These are phyloP conservation scores for Colletotrichum sp. DNA, from an alignment of 2,329 filamentous ascomycete species.

Conservation along the genomic window DNA sequence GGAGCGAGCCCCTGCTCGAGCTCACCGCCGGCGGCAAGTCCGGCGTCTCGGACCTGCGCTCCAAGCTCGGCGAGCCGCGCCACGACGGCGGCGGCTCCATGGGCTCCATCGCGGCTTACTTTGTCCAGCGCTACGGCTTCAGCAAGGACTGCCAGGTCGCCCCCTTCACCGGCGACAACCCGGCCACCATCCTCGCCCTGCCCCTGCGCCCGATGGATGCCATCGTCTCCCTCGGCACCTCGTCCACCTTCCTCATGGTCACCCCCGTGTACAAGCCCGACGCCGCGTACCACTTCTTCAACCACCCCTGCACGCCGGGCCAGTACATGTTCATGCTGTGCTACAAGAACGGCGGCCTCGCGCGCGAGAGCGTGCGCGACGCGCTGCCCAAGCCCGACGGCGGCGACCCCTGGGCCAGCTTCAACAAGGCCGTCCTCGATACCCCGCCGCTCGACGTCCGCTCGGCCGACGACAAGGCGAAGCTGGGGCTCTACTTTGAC, in stretches of 20 bases:
- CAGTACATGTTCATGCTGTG: conserved; percentile 99
- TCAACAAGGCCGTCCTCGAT: conserved; percentile 75
- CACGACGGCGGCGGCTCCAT: conserved; percentile 82
- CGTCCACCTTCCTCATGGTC: conserved; percentile 97
- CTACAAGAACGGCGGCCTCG: conserved; percentile 97
- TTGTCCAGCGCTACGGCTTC: conserved; percentile 80
- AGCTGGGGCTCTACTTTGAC: conserved; percentile 93
- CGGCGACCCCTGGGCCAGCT: conserved; percentile 73
- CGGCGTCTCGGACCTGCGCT: conserved; percentile 66
- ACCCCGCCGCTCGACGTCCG: conserved; percentile 73
- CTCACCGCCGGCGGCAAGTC: conserved; percentile 71
- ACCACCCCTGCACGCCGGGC: conserved; percentile 88
- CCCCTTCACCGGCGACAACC: conserved; percentile 95
- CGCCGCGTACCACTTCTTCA: conserved; percentile 95
- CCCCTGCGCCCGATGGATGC: conserved; percentile 88
- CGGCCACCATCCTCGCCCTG: conserved; percentile 89
- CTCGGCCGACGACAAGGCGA: conserved; percentile 64
- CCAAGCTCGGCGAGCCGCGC: conserved; percentile 81
- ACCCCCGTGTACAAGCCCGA: conserved; percentile 91
- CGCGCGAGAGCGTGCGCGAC: conserved; percentile 89
- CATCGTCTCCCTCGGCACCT: conserved; percentile 93
- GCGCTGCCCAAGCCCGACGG: conserved; percentile 65
- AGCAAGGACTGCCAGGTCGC: conserved; percentile 74
- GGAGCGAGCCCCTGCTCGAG: conserved; percentile 76
- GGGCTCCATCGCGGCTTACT: conserved; percentile 80